Evolutionary conservation across 495 filamentous ascomycete species (phyloP), one percentile per base, ranked within the genome.

Genomic region (Neurospora sp.): DNA sequence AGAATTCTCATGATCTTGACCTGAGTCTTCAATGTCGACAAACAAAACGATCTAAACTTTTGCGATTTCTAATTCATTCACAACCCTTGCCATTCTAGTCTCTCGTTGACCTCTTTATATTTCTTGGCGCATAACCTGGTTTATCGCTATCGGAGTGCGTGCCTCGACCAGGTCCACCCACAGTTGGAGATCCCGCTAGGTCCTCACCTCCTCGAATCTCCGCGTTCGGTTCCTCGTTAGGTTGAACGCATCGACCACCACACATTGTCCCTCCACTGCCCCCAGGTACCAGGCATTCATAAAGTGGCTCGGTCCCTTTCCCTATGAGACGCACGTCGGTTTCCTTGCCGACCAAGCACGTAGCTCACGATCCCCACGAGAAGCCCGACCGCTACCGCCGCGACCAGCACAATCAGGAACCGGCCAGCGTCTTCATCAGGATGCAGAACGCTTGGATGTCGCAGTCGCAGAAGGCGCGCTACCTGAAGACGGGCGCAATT

Each of bases 401-500:
- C 73, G 80, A 79, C 74, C 81, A 83, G 77, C 47, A 27, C 10
- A 59, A 59, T 59, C 77, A 81, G 78, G 81, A 83, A 75, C 77
- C 77, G 75, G 47, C 47, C 6, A 78, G 79, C 78, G 79, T 84
- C 61, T 74, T 86, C 77, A 81, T 82, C 78, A 86, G 82, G 76
- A 74, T 85, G 80, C 85, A 86, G 78, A 77, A 82, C 76, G 83
- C 85, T 75, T 89, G 84, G 77, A 90, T 91, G 86, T 89, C 88
- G 74, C 90, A 92, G 82, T 88, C 87, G 74, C 90, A 93, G 83
- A 88, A 87, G 84, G 90, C 90, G 72, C 89, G 93, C 77, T 94
- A 90, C 81, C 74, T 96, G 74, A 97, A 96, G 88, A 91, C 92
- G 45, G 92, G 90, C 42, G 91, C 90, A 76, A 88, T 96, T 75